These are phyloP conservation scores for Daldinia concentrica DNA, from an alignment of 495 filamentous ascomycete species.

Conservation along the genomic window DNA sequence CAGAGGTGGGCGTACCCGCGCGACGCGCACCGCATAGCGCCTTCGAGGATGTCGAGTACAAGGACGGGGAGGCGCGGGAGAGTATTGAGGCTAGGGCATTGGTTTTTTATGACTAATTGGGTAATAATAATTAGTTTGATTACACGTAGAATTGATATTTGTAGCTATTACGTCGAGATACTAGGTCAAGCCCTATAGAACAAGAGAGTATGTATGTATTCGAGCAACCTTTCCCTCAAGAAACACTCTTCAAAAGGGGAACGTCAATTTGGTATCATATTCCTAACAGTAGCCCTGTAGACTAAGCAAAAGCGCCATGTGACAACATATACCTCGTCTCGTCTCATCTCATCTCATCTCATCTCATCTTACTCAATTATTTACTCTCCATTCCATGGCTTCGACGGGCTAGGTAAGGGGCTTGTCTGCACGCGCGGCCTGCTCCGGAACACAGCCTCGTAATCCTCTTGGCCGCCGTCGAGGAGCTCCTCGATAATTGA, in stretches of 20 bases:
- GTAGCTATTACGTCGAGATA: background rate
- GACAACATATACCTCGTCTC: background rate
- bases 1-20: constrained; percentile 63
- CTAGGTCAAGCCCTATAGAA: background rate
- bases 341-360: background rate
- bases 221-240: background rate
- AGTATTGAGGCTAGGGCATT: constrained; percentile 70
- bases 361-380: background rate
- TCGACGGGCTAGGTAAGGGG: constrained; percentile 68
- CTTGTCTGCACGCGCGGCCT: constrained; percentile 81
- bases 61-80: constrained; percentile 58
- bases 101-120: constrained; percentile 55
- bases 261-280: constrained; percentile 38
- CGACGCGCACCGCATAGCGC: constrained; percentile 70
- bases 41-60: constrained; percentile 63
- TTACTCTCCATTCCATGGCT: constrained; percentile 31
- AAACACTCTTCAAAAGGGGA: background rate
- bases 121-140: background rate
- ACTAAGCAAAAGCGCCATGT: background rate
- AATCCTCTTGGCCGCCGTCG: constrained; percentile 67
- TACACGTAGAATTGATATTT: background rate
- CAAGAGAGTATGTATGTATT: background rate
- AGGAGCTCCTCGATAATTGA: constrained; percentile 47
- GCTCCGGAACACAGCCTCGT: constrained; percentile 86
- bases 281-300: constrained; percentile 10